Evolutionary conservation across 2,329 filamentous ascomycete species (phyloP), one percentile per base, ranked within the genome.

Genomic region (Cryphonectria japonica): DNA sequence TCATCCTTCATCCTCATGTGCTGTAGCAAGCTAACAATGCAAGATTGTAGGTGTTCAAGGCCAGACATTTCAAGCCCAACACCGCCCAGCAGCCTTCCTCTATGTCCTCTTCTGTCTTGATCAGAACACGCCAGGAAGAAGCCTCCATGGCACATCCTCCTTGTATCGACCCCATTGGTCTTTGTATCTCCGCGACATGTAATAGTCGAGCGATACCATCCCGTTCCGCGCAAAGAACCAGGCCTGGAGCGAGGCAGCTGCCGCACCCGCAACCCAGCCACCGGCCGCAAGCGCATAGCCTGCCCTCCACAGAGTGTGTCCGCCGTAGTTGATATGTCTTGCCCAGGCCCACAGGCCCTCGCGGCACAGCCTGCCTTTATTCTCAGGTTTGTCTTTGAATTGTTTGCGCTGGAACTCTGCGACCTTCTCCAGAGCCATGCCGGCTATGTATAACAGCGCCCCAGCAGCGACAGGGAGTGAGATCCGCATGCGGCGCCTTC

Each of bases 371-470:
- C 78, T 80, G 69, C 81, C 82, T 67, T 78, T 74, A 71, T 82
- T 83, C 69, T 76, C 77, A 16, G 79, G 76, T 6, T 75, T 72
- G 39, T 76, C 74, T 78, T 84, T 83, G 79, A 83, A 84, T 11
- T n/a, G 46, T 11, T 11, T 50, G 46, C 46, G 46, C 46, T 50
- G 46, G 46, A 50, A 76, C 79, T 92, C 89, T 0, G 87, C 82
- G 3, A 85, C 75, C 6, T 85, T 83, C 78, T 92, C 89, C 5
- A 86, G 80, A 5, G 82, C 70, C 41, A 91, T 82, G 13, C 89
- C 89, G 5, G 82, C 74, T 5, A 79, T 76, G 76, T 87, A 91
- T 62, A 88, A 74, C 0, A 78, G 76, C 1, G 81, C 76, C 11
- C 88, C 88, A 16, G 87, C 77, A 26, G 87, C 78, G 32, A 88